These are phyloP conservation scores for Leishmania gerbilli DNA, from an alignment of 208 protist species.

Conservation along the genomic window DNA sequence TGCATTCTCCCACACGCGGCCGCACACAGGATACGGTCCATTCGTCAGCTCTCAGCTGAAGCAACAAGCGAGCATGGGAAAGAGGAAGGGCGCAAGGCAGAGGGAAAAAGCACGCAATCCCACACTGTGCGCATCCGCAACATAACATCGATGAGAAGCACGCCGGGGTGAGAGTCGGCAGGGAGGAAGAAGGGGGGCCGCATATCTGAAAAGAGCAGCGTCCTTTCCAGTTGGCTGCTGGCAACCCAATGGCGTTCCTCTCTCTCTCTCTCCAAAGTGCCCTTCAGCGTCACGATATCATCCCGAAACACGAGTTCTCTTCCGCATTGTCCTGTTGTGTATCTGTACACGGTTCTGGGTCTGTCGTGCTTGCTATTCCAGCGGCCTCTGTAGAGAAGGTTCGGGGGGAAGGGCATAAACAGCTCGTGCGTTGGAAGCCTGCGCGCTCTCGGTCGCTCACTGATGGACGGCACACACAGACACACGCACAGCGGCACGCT, in stretches of 20 bases:
- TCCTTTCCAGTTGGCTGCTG: conserved; percentile 1
- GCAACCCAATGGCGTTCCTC: neutral
- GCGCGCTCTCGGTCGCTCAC: neutral
- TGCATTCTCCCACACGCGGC: neutral
- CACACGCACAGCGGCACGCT: neutral
- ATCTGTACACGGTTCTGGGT: neutral
- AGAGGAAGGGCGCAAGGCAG: neutral
- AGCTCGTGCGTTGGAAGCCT: neutral
- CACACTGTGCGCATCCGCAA: neutral
- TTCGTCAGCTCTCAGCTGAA: neutral
- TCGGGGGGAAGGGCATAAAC: neutral
- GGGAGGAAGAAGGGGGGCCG: neutral
- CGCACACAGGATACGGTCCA: neutral
- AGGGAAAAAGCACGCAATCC: neutral
- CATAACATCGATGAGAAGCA: neutral
- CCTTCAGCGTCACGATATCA: neutral
- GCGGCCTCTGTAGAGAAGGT: neutral
- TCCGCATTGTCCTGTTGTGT: neutral
- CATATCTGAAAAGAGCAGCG: neutral
- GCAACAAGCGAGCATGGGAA: neutral
- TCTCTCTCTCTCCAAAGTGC: neutral
- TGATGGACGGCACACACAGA: neutral
- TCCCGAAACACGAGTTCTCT: neutral
- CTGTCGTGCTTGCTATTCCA: neutral
- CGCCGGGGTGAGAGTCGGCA: neutral